Evolutionary conservation across 495 filamentous ascomycete species (phyloP).

Genomic region (Oidiodendron maius): DNA sequence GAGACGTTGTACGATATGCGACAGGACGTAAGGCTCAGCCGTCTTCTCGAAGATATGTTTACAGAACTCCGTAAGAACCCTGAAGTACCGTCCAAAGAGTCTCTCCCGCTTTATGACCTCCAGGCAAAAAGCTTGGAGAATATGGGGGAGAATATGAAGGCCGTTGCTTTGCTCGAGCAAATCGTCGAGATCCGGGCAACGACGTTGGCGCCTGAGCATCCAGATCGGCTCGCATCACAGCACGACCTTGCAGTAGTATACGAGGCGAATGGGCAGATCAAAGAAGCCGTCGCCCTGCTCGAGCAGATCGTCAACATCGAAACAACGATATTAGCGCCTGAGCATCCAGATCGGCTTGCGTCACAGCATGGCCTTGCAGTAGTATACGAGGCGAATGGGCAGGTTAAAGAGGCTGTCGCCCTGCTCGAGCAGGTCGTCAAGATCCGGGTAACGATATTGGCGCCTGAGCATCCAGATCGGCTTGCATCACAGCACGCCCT

Average conservation of each 20-base stretch:
- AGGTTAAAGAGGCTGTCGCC: constrained; percentile 23
- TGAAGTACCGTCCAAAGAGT: neutral
- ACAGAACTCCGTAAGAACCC: constrained; percentile 4
- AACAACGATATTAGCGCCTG: neutral
- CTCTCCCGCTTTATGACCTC: constrained; percentile 1
- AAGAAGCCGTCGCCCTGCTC: constrained; percentile 26
- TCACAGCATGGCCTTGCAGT: constrained; percentile 30
- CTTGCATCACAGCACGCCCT: too few species aligned
- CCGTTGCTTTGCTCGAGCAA: constrained; percentile 28
- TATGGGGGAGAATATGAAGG: constrained; percentile 24
- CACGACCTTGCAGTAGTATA: constrained; percentile 7
- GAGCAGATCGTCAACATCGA: constrained; percentile 28
- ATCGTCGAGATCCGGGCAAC: constrained; percentile 23
- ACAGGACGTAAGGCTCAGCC: constrained; percentile 20
- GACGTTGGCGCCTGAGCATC: neutral
- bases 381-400: too few species aligned
- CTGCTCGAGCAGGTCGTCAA: constrained; percentile 32
- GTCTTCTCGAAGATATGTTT: constrained; percentile 31
- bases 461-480: too few species aligned
- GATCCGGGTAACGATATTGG: too few species aligned
- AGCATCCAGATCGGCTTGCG: constrained; percentile 24
- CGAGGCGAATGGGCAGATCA: too few species aligned
- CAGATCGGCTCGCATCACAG: constrained; percentile 6
- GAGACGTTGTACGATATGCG: constrained; percentile 17
- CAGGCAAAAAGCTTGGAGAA: neutral